Evolutionary conservation across 139 green algal species (phyloP), one percentile per base, ranked within the genome.

Genomic region (Asterochloris erici): DNA sequence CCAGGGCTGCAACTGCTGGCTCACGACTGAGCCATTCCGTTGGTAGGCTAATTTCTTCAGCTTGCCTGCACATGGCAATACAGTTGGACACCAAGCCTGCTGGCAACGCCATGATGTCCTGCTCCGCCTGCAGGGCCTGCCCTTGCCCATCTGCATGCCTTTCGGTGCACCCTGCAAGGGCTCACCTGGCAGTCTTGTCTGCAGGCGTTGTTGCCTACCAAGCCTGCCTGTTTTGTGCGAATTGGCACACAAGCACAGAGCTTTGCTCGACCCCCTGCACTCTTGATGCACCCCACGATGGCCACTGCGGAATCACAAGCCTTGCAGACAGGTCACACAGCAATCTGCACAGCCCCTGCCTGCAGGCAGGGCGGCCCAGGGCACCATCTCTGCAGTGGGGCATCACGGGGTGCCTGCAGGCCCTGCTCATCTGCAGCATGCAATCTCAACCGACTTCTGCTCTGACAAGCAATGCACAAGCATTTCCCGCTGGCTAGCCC

Each of bases 371-470:
- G 38, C 38, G 38, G 38, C 38, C n/a, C 38, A 54, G 38, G 2
- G 38, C 38, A 54, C 21, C n/a, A n/a, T n/a, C n/a, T n/a, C n/a
- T n/a, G n/a, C n/a, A n/a, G n/a, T n/a, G n/a, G n/a, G n/a, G n/a
- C n/a, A n/a, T n/a, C n/a, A n/a, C n/a, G n/a, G n/a, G n/a, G n/a
- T 89, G 68, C 29, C 61, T 89, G 63, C 90, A 91, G 82, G 94
- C 95, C 28, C n/a, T n/a, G n/a, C n/a, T n/a, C n/a, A n/a, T n/a
- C n/a, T n/a, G n/a, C n/a, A n/a, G n/a, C n/a, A n/a, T n/a, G n/a
- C n/a, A n/a, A n/a, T n/a, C n/a, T n/a, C n/a, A 69, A 16, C 14
- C 63, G 14, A 69, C 14, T 69, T 69, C 16, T 69, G 14, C 14
- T 69, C 14, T 16, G 16, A 69, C 14, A 14, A 69, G 63, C 14